Evolutionary conservation across 345 rosid species (phyloP).

Genomic region (Triadica sebifera): DNA sequence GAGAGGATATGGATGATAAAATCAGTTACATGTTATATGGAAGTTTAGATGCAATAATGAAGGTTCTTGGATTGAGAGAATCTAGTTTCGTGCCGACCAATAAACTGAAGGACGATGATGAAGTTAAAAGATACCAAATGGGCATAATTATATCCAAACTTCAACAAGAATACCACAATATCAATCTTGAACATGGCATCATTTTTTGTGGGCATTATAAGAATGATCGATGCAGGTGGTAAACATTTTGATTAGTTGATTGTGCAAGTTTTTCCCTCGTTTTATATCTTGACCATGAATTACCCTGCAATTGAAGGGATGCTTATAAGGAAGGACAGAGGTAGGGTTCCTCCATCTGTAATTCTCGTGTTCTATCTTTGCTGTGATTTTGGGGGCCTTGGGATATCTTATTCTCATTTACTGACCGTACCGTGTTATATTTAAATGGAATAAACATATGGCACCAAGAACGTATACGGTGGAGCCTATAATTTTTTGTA

Average conservation of each 20-base stretch:
- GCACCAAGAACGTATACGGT: no score
- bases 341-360: slow-evolving; percentile 31
- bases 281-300: slow-evolving; percentile 32
- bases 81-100: slow-evolving; percentile 44
- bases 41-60: slow-evolving; percentile 30
- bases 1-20: slow-evolving; percentile 44
- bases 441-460: no score
- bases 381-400: slow-evolving; percentile 14
- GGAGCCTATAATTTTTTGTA: no score
- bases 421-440: not conserved
- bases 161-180: slow-evolving; percentile 29
- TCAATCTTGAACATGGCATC: slow-evolving; percentile 32
- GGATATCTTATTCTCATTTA: slow-evolving; percentile 30
- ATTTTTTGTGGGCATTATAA: slow-evolving; percentile 25
- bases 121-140: slow-evolving; percentile 25
- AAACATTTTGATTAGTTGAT: slow-evolving; percentile 12
- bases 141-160: slow-evolving; percentile 38
- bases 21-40: slow-evolving; percentile 28
- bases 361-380: slow-evolving; percentile 9
- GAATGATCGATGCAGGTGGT: slow-evolving; percentile 21
- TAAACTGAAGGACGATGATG: slow-evolving; percentile 30
- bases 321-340: slow-evolving; percentile 37
- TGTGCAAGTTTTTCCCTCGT: slow-evolving; percentile 29
- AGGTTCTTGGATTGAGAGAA: slow-evolving; percentile 26
- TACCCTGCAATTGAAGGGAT: slow-evolving; percentile 46